phyloP scores from a whole-genome alignment of 768 basidiomycete species.

The Terana coerulea region DNA sequence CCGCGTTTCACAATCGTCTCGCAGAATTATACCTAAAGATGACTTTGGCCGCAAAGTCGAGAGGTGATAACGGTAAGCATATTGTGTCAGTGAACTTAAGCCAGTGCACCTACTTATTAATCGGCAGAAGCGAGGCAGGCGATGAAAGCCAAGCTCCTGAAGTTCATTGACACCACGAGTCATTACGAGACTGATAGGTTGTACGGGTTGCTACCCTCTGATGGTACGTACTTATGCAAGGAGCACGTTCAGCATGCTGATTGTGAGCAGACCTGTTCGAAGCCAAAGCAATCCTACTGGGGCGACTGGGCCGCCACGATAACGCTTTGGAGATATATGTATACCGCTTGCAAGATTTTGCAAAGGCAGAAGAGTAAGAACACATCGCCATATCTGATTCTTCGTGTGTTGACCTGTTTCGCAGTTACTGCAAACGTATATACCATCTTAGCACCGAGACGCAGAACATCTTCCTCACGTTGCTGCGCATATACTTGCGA shows the following conservation, averaged over 20 bases:
- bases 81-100: background rate
- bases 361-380: constrained; percentile 85
- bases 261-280: constrained; percentile 70
- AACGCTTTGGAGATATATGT: constrained; percentile 95
- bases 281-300: constrained; percentile 87
- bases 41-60: constrained; percentile 54
- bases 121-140: constrained; percentile 38
- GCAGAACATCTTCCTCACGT: constrained; percentile 69
- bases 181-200: constrained; percentile 75
- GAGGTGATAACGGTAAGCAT: constrained; percentile 55
- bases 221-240: constrained; percentile 48
- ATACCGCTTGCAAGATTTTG: constrained; percentile 76
- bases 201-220: constrained; percentile 74
- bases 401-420: constrained; percentile 2
- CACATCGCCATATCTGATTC: background rate
- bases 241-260: background rate
- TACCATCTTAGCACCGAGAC: constrained; percentile 53
- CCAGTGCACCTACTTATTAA: too few relatives aligned
- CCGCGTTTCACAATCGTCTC: constrained; percentile 82
- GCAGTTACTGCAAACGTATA: constrained; percentile 86
- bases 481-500: constrained; percentile 85
- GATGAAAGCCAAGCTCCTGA: constrained; percentile 66
- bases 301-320: constrained; percentile 86
- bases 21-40: constrained; percentile 82
- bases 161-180: constrained; percentile 69